A percentile compares a stretch with the other conserved stretches of the same genome.
phyloP scores from a whole-genome alignment of 306 rosid genomes.

The Cercis canadensis region DNA sequence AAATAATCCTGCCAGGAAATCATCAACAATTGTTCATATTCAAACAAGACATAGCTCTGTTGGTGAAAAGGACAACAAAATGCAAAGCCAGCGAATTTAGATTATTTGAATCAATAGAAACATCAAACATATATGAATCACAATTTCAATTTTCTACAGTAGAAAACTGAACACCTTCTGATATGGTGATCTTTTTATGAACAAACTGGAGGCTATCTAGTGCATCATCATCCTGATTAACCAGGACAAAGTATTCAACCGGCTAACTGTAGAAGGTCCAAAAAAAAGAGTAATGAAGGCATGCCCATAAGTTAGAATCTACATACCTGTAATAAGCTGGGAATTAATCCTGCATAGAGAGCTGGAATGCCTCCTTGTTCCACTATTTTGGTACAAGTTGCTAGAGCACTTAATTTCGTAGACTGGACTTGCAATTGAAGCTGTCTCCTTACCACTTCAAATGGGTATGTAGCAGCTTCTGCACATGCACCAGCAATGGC shows the following conservation, averaged over 20 bases:
- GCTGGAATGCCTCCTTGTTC: slow-evolving; percentile 89
- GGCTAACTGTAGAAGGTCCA: slow-evolving; percentile 14
- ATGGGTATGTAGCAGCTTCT: slow-evolving; percentile 93
- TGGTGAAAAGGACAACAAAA: slow-evolving; percentile 22
- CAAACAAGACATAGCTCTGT: slow-evolving; percentile 19
- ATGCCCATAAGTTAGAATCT: slow-evolving; percentile 27
- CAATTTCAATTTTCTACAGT: slow-evolving; percentile 9
- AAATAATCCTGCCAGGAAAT: slow-evolving; percentile 19
- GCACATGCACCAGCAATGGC: slow-evolving; percentile 98
- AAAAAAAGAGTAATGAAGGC: slow-evolving; percentile 11
- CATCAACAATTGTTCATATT: slow-evolving; percentile 10
- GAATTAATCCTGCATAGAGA: slow-evolving; percentile 92
- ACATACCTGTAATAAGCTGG: slow-evolving; percentile 94
- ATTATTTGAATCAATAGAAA: slow-evolving; percentile 20
- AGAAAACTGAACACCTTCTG: background rate
- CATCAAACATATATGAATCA: background rate
- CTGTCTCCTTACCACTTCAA: slow-evolving; percentile 89
- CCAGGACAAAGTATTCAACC: no score
- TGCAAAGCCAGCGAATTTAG: slow-evolving; percentile 27
- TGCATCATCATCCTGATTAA: slow-evolving; percentile 9
- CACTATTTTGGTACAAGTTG: slow-evolving; percentile 73
- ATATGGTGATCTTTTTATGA: slow-evolving; percentile 3
- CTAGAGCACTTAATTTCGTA: slow-evolving; percentile 77
- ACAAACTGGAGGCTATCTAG: background rate
- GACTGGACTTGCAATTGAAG: slow-evolving; percentile 93